A percentile compares a stretch with the other conserved stretches of the same genome.
Conservation (phyloP, 2,329 filamentous ascomycete genomes). For the Ascochyta pisi region DNA sequence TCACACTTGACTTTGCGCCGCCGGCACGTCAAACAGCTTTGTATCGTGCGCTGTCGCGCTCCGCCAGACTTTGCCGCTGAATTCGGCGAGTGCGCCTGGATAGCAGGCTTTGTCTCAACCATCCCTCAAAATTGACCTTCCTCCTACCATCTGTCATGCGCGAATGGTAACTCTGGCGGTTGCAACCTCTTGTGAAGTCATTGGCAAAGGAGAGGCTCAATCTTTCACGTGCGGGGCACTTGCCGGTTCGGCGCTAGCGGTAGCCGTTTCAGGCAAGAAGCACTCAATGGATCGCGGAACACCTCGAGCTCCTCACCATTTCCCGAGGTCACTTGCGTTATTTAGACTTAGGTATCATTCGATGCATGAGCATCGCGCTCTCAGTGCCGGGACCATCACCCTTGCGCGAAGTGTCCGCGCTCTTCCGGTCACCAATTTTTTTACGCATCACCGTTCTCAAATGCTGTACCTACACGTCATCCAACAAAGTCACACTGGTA, state of each 20-base stretch:
- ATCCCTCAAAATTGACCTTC: slow-evolving; percentile 24
- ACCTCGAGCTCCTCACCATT: slow-evolving; percentile 5
- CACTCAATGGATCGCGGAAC: not conserved
- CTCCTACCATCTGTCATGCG: slow-evolving; percentile 18
- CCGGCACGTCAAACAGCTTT: slow-evolving; percentile 49
- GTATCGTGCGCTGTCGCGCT: slow-evolving; percentile 47
- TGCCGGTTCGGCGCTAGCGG: slow-evolving; percentile 4
- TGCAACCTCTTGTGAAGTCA: slow-evolving; percentile 5
- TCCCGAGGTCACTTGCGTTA: slow-evolving; percentile 12
- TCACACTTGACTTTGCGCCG: slow-evolving; percentile 50
- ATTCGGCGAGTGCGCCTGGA: slow-evolving; percentile 34
- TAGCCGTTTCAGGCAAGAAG: slow-evolving; percentile 7
- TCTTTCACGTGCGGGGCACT: slow-evolving; percentile 17
- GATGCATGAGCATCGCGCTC: not conserved
- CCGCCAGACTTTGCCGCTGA: slow-evolving; percentile 34
- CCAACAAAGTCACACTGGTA: not conserved
- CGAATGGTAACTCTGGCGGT: slow-evolving; percentile 1
- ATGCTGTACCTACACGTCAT: slow-evolving; percentile 3
- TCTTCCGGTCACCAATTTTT: not conserved
- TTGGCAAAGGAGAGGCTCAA: slow-evolving; percentile 12
- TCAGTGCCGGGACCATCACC: not conserved
- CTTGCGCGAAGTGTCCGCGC: not conserved
- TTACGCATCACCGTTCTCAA: not conserved
- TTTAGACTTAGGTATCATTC: not conserved
- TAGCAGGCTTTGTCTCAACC: slow-evolving; percentile 32